Evolutionary conservation across 768 basidiomycete genomes (phyloP).

Genomic region (Termitomyces sp.): DNA sequence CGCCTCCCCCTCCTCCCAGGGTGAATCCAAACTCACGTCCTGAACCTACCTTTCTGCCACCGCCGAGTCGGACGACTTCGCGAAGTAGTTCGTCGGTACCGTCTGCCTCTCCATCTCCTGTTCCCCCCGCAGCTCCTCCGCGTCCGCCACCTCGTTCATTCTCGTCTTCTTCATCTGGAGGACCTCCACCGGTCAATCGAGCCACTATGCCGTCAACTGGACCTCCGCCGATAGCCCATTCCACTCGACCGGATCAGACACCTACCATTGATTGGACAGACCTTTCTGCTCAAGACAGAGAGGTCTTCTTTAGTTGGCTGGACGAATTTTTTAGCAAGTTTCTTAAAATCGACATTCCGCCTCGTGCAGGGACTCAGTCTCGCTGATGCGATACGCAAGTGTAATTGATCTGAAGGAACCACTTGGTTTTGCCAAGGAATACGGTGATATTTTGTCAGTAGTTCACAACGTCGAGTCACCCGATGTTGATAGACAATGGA

Average conservation of each 20-base stretch:
- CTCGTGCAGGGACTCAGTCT: constrained; percentile 1
- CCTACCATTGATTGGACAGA: constrained; percentile 61
- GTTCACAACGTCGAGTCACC: not conserved
- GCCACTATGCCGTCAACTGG: constrained; percentile 16
- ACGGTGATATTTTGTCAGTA: not conserved
- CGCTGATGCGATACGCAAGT: not conserved
- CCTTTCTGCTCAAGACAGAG: constrained; percentile 61
- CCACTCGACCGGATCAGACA: constrained; percentile 23
- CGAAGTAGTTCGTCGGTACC: constrained; percentile 9
- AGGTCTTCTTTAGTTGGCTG: constrained; percentile 71
- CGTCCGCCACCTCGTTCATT: constrained; percentile 12
- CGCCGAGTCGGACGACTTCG: constrained; percentile 11
- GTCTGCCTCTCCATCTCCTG: constrained; percentile 12
- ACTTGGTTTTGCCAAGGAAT: not conserved
- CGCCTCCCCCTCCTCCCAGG: constrained; percentile 41
- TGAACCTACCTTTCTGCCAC: constrained; percentile 14
- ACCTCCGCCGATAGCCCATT: constrained; percentile 28
- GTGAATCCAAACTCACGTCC: constrained; percentile 27
- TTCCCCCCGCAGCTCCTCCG: constrained; percentile 10
- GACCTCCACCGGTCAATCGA: constrained; percentile 27
- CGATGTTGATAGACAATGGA: no score
- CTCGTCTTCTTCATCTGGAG: constrained; percentile 1
- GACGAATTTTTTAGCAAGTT: constrained; percentile 71
- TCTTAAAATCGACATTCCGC: constrained; percentile 22
- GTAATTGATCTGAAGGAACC: not conserved